phyloP scores from a whole-genome alignment of 257 asterid genomes.

The Plantago ovata region DNA sequence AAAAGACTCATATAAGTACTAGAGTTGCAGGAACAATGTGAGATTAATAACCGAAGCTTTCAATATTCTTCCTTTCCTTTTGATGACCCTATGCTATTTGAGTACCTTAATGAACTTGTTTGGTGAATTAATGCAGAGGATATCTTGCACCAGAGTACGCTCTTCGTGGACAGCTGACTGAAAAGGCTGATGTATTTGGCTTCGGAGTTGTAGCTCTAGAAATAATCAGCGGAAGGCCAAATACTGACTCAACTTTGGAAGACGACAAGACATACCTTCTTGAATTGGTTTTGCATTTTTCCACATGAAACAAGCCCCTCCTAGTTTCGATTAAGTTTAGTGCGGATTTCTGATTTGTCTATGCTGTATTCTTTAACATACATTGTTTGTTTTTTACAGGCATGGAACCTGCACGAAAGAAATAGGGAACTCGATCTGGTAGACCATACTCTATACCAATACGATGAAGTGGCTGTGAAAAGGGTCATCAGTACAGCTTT shows the following conservation, averaged over 20 bases:
- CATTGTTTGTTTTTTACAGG: constrained; percentile 9
- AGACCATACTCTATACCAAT: constrained; percentile 21
- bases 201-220: constrained; percentile 73
- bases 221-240: constrained; percentile 59
- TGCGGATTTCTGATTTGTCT: too few species aligned
- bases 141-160: constrained; percentile 85
- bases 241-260: constrained; percentile 50
- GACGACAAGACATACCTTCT: constrained; percentile 60
- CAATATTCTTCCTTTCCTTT: background rate
- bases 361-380: background rate
- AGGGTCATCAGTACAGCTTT: constrained; percentile 50
- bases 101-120: background rate
- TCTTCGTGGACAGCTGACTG: constrained; percentile 72
- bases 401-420: constrained; percentile 30
- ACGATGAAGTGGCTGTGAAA: constrained; percentile 35
- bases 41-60: constrained; percentile 12
- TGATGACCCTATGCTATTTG: background rate
- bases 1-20: constrained; percentile 77
- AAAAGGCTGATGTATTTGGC: constrained; percentile 65
- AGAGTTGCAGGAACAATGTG: constrained; percentile 88
- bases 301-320: background rate
- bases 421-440: constrained; percentile 24
- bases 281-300: constrained; percentile 52
- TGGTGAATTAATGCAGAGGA: constrained; percentile 36
- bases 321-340: background rate